These are phyloP conservation scores for Euphorbia corollata DNA, from an alignment of 441 rosid genomes.

Conservation along the genomic window DNA sequence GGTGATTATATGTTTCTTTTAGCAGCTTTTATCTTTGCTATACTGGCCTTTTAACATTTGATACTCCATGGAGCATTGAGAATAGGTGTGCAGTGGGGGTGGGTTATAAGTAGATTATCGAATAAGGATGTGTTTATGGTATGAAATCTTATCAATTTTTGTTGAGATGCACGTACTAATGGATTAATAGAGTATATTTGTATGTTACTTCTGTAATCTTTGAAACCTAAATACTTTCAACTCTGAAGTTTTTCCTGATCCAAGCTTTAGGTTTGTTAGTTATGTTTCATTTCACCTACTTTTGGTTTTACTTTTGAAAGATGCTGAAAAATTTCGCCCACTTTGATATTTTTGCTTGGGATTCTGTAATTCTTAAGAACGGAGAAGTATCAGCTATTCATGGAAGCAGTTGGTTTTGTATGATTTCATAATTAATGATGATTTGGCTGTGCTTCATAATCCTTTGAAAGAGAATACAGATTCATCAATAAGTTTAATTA, in stretches of 20 bases:
- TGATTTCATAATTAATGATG: neutral
- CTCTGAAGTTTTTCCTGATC: neutral
- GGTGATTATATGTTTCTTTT: neutral
- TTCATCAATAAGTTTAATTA: neutral
- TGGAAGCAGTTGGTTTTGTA: neutral
- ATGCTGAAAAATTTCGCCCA: neutral
- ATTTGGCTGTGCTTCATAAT: neutral
- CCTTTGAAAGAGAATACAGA: no score
- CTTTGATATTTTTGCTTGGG: neutral
- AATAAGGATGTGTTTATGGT: neutral
- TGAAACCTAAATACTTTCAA: neutral
- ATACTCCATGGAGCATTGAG: neutral
- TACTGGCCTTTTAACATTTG: neutral
- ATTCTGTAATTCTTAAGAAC: neutral
- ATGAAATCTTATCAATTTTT: neutral
- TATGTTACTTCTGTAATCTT: neutral
- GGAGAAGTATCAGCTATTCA: neutral
- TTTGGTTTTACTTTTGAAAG: neutral
- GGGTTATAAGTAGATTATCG: neutral
- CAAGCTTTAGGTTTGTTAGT: neutral
- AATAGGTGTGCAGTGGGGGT: no score
- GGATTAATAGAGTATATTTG: neutral
- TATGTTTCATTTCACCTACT: neutral
- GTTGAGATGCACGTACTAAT: neutral
- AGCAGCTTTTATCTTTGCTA: no score